Evolutionary conservation across 1,284 basidiomycete species (phyloP).

Genomic region (Sutorius eximius): DNA sequence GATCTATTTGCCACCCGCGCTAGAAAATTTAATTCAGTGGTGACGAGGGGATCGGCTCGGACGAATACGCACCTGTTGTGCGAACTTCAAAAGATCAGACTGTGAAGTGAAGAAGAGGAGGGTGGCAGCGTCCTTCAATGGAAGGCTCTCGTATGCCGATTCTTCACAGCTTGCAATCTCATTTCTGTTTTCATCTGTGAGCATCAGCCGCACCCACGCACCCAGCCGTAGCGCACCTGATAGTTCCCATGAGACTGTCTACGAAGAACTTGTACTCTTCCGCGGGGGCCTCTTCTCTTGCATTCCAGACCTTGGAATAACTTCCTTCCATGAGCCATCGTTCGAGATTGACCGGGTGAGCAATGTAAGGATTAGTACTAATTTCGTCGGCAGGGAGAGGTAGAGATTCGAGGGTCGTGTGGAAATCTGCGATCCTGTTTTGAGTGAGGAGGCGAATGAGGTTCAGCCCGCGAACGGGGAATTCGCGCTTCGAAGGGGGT

Average conservation of each 20-base stretch:
- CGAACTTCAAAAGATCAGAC: slow-evolving; percentile 76
- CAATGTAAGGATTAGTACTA: slow-evolving; percentile 75
- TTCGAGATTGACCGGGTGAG: slow-evolving; percentile 88
- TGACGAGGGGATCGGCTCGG: not conserved
- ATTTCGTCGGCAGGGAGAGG: slow-evolving; percentile 73
- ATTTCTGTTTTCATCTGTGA: slow-evolving; percentile 51
- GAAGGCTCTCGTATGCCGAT: slow-evolving; percentile 84
- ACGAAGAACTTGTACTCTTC: slow-evolving; percentile 92
- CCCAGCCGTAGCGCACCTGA: slow-evolving; percentile 51
- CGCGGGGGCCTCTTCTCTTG: slow-evolving; percentile 82
- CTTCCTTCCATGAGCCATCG: slow-evolving; percentile 99
- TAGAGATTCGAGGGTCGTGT: slow-evolving; percentile 98
- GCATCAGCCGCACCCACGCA: not conserved
- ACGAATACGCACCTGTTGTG: slow-evolving; percentile 56
- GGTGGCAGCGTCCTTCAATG: slow-evolving; percentile 85
- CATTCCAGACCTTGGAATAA: slow-evolving; percentile 98
- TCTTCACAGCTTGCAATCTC: slow-evolving; percentile 95
- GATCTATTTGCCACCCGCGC: slow-evolving; percentile 75
- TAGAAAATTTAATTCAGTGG: slow-evolving; percentile 29
- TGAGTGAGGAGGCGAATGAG: slow-evolving; percentile 93
- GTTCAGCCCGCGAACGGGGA: slow-evolving; percentile 88
- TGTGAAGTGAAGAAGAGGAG: slow-evolving; percentile 84
- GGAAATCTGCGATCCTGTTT: slow-evolving; percentile 97
- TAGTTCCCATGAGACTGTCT: slow-evolving; percentile 90
- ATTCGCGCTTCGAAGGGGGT: slow-evolving; percentile 82